Base-by-base conservation (phyloP, 2,329 filamentous ascomycete genomes). In the Fusarium napiforme region DNA sequence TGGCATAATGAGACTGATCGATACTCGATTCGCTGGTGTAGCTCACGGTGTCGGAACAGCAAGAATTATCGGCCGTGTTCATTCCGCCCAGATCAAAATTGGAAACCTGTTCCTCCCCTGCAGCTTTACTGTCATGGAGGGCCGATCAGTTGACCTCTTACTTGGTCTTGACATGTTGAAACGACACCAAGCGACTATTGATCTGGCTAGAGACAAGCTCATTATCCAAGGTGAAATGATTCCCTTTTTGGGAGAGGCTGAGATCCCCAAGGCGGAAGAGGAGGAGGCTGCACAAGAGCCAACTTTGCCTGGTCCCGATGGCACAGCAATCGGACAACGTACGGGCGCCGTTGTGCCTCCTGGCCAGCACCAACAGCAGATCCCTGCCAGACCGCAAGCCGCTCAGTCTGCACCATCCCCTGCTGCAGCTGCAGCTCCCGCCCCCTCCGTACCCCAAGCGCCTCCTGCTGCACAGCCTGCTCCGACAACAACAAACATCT, bases 41-140 rank as follows among this genome's bases (percentile, higher is more conserved):
- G 96, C 96, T 47, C 92, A 93, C 68, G 96, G 96, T 72, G 96
- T 99, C 6, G 96, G 96, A 60, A 98, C 96, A 2, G 96, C 96
- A 30, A 93, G 92, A 65, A 98, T 99, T 76, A 91, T 99, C 26
- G 96, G 96, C 37, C 93, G 96, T 59, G 96, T 99, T 7, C 96
- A 99, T 82, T 94, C 94, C 28, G 96, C 96, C 15, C 94, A 96
- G 82, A 97, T 99, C 82, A 96, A 94, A 82, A 96, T 99, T 75
- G 96, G 96, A 60, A 90, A 89, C 46, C 89, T 96, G 71, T 95
- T 94, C 80, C 87, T 99, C 76, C 92, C 96, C 6, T 98, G 95
- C 84, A 96, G 95, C 67, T 99, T 99, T 82, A 99, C 96, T 7
- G 96, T 99, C 79, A 99, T 99, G 96, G 96, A 99, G 84, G 96